Evolutionary conservation across 139 green algal species (phyloP), one percentile per base, ranked within the genome.

Genomic region (Eudorina sp.): DNA sequence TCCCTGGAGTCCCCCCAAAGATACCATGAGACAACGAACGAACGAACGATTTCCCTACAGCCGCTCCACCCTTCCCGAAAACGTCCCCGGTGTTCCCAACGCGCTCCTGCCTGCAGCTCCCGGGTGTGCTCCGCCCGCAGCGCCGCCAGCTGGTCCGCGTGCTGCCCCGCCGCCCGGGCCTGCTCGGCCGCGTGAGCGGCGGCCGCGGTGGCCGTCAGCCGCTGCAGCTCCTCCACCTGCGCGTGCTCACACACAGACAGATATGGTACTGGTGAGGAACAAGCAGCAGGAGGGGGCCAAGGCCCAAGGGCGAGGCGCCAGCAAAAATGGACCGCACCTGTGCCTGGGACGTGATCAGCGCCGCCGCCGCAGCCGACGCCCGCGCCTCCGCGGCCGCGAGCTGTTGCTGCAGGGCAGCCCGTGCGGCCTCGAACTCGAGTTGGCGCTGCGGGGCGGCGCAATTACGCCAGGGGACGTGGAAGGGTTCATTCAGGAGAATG

Each of bases 151-250:
- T 81, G 43, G 45, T 60, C 45, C 45, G 45, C 45, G 11, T 58
- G 27, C 29, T 46, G 73, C 7, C 45, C 73, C 45, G 73, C 43
- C 3, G 45, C 73, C 8, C 8, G 8, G 7, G 45, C 73, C 73
- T 29, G 73, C 73, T 81, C 73, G 38, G 40, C 25, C 8, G 21
- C 23, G 23, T 55, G 41, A 23, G 38, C 38, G 16, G 23, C 41
- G 3, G 19, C 41, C 70, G 41, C 38, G 16, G 53, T 14, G 16
- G 40, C 40, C 38, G n/a, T 6, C 18, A 7, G 23, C 38, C 41
- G 21, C 38, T 78, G 38, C 21, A 78, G 70, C 40, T 78, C 70
- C 21, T 78, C 70, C 40, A 41, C 40, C 70, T 74, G 70, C 23
- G 60, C n/a, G n/a, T n/a, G n/a, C n/a, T n/a, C n/a, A n/a, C n/a